Evolutionary conservation across 257 asterid species (phyloP).

Genomic region (Forsythia suspensa): DNA sequence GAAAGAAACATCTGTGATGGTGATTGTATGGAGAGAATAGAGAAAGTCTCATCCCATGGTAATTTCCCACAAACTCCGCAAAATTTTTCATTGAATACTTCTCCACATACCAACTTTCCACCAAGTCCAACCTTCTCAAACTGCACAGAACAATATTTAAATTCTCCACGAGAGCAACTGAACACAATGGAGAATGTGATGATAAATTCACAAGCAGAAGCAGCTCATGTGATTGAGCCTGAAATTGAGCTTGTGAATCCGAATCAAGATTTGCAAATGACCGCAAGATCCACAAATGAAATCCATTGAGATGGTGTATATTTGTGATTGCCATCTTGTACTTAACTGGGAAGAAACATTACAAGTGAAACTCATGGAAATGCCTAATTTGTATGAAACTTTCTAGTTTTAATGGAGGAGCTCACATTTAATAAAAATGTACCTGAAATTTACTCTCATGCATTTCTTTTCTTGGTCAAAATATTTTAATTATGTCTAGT

Average conservation of each 20-base stretch:
- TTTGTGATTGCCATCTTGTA: too few species aligned
- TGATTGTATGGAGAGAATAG: not conserved
- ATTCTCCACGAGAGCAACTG: conserved; percentile 2
- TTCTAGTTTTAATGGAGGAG: too few species aligned
- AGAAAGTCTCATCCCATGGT: conserved; percentile 5
- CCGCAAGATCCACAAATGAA: not conserved
- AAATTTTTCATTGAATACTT: conserved; percentile 8
- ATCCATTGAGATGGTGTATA: not conserved
- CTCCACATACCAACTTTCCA: conserved; percentile 20
- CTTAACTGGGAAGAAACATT: not conserved
- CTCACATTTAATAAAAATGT: too few species aligned
- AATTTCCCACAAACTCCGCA: conserved; percentile 28
- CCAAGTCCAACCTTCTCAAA: conserved; percentile 39
- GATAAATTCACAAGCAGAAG: not conserved
- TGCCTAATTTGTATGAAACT: too few species aligned
- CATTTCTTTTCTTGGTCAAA: too few species aligned
- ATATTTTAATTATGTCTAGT: too few species aligned
- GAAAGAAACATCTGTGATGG: not conserved
- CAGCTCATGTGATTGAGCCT: not conserved
- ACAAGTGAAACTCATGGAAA: too few species aligned
- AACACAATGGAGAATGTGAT: conserved; percentile 6
- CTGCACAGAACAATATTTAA: conserved; percentile 21
- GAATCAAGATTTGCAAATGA: not conserved
- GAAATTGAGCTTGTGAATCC: conserved; percentile 6
- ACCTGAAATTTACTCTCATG: too few species aligned